Evolutionary conservation across 805 yeast genomes (phyloP).

Genomic region (Pichia rugopelliculosa): DNA sequence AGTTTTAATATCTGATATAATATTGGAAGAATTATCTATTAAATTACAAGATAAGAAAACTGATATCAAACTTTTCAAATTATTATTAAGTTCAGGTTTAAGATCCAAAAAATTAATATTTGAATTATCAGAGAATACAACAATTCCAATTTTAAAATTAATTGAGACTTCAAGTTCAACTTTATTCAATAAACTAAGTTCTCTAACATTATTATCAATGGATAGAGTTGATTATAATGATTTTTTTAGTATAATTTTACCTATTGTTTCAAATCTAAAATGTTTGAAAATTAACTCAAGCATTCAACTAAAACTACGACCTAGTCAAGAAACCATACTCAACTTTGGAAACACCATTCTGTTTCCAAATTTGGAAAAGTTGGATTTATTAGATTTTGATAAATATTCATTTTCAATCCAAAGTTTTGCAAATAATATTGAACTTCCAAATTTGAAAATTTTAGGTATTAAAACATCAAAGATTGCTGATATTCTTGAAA

Average conservation of each 20-base stretch:
- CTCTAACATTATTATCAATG: too few relatives aligned
- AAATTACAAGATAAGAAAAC: neutral
- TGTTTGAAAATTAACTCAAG: neutral
- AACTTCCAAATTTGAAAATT: too few relatives aligned
- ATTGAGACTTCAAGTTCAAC: constrained; percentile 3
- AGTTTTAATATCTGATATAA: constrained; percentile 3
- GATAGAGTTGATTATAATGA: neutral
- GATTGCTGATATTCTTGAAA: too few relatives aligned
- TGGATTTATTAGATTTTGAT: neutral
- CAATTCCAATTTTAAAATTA: constrained; percentile 5
- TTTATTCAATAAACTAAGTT: neutral
- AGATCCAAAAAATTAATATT: neutral
- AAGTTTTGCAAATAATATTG: neutral
- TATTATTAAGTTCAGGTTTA: constrained; percentile 6
- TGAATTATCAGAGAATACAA: neutral
- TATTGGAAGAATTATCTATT: constrained; percentile 1
- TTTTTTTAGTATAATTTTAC: neutral
- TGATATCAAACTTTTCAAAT: neutral
- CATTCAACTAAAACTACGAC: too few relatives aligned
- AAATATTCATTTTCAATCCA: neutral
- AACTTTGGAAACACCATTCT: too few relatives aligned
- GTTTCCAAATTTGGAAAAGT: too few relatives aligned
- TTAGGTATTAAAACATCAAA: too few relatives aligned
- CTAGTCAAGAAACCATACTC: neutral
- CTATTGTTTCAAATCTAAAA: neutral